A percentile compares a stretch with the other conserved stretches of the same genome.
Conservation (phyloP, 1,139 yeast genomes). For the Geotrichum bryndzae region DNA sequence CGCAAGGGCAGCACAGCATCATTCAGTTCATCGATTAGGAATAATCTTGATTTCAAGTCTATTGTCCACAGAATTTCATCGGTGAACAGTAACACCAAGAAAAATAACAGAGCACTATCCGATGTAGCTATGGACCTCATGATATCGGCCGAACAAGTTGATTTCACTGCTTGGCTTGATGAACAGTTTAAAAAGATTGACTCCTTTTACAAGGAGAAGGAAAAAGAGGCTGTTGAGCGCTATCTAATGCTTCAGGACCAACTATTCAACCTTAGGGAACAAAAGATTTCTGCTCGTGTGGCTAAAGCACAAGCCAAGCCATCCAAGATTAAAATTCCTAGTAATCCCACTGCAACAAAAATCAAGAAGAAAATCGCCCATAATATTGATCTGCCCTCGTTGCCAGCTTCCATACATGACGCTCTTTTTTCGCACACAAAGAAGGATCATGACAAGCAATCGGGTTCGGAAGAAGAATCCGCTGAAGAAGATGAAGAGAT, state of each 20-base stretch:
- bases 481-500: background rate
- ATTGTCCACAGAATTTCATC: conserved; percentile 10
- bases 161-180: conserved; percentile 60
- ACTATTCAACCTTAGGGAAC: conserved; percentile 55
- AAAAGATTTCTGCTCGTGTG: conserved; percentile 31
- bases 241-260: conserved; percentile 63
- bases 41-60: conserved; percentile 1
- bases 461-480: background rate
- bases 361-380: conserved; percentile 23
- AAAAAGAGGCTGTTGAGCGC: conserved; percentile 54
- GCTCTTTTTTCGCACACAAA: conserved; percentile 7
- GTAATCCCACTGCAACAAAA: conserved; percentile 24
- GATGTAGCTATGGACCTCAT: conserved; percentile 12
- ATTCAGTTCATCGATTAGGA: background rate
- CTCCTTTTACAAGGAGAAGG: conserved; percentile 52
- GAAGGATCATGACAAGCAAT: background rate
- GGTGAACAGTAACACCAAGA: background rate
- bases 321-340: background rate
- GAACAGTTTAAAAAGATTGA: conserved; percentile 54
- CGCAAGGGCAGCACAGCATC: conserved; percentile 9
- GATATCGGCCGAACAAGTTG: conserved; percentile 33
- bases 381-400: conserved; percentile 32
- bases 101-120: conserved; percentile 1
- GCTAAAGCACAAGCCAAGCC: conserved; percentile 20
- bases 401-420: conserved; percentile 25